Evolutionary conservation across 1,284 basidiomycete species (phyloP), one percentile per base, ranked within the genome.

Genomic region (Cutaneotrichosporon spelunceum): DNA sequence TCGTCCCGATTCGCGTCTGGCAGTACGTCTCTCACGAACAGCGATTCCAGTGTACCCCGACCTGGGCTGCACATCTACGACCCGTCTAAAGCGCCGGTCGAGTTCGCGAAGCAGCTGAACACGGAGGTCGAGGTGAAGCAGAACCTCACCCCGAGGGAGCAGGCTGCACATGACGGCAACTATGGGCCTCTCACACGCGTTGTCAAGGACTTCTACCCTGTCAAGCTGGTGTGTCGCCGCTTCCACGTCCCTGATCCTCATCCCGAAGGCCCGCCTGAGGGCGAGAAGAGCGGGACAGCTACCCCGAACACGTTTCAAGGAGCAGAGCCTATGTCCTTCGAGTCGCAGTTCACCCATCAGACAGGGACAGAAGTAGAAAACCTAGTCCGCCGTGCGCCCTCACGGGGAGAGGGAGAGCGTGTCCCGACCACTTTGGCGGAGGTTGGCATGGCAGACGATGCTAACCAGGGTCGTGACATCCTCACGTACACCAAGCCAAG

Each of bases 211-310:
- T 98, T 91, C 87, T 86, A 86, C 68, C 95, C 95, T 0, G 85
- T 85, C 23, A 83, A 84, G 63, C 79, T 98, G 58, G 81, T 99
- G 19, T 97, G 93, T 79, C 96, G 94, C 77, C 85, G 95, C n/a
- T 96, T 98, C 75, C 89, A 90, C 1, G 89, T 97, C 39, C 88
- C 88, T 67, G 90, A 94, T 73, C 94, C 88, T 3, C 85, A 88
- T 67, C 85, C 85, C 0, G 81, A 82, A 53, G 81, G 81, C 11
- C 70, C 71, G 7, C 71, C 71, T 1, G 68, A 59, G 29, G 63
- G 49, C 2, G 21, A 42, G 13, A 42, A 44, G 14, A 62, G 65
- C 23, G 63, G 63, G 13, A 23, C 61, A 1, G 47, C 57, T 3
- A 62, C 62, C 0, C 62, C 66, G 29, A 59, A 60, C 24, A 69